Evolutionary conservation across 352 stramenopile species (phyloP).

Genomic region (Blastocystis sp.): DNA sequence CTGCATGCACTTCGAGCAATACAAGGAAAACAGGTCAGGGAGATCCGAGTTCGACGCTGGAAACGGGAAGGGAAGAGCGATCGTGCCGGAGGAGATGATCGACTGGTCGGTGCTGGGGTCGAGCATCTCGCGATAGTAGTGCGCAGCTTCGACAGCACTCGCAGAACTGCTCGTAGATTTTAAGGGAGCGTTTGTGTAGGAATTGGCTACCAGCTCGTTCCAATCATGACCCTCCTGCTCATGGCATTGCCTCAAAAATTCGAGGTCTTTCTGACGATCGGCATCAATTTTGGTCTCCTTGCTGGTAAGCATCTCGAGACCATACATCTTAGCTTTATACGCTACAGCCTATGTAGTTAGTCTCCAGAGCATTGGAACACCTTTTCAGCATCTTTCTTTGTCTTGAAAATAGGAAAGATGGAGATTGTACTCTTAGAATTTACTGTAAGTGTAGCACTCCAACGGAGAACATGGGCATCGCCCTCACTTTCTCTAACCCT

Average conservation of each 20-base stretch:
- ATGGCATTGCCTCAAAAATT: neutral
- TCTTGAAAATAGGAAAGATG: constrained; percentile 21
- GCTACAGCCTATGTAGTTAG: neutral
- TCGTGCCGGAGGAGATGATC: neutral
- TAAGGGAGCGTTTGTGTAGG: neutral
- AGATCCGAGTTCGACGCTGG: neutral
- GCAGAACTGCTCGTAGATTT: neutral
- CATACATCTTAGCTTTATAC: neutral
- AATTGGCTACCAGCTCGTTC: neutral
- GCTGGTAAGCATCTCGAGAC: neutral
- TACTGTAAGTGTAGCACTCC: neutral
- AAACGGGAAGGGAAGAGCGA: constrained; percentile 19
- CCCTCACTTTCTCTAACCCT: neutral
- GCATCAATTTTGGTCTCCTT: neutral
- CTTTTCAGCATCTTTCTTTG: constrained; percentile 29
- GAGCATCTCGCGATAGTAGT: neutral
- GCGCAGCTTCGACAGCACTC: neutral
- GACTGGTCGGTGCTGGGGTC: neutral
- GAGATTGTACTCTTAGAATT: neutral
- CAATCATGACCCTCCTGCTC: neutral
- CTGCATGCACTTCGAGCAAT: constrained; percentile 18
- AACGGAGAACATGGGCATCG: neutral
- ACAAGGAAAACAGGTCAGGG: neutral
- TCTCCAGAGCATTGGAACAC: neutral
- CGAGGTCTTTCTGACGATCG: neutral